Conservation (phyloP, 2,329 filamentous ascomycete genomes). For the Remersonia thermophila region DNA sequence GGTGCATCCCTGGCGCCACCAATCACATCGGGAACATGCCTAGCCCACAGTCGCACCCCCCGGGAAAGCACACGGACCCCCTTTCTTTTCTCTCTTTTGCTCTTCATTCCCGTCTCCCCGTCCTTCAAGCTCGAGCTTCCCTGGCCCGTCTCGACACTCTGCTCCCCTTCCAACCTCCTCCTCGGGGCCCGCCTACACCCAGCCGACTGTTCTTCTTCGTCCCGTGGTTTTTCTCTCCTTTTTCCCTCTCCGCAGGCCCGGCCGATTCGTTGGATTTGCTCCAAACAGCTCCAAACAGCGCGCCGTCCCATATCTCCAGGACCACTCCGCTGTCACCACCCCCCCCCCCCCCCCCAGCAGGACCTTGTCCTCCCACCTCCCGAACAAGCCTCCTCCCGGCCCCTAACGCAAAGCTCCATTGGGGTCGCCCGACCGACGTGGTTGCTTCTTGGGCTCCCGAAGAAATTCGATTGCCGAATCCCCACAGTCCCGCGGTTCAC, state of each 20-base stretch:
- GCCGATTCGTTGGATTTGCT: too few species aligned
- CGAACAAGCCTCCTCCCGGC: too few species aligned
- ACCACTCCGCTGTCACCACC: constrained; percentile 3
- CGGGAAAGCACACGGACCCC: constrained; percentile 16
- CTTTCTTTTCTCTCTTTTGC: constrained; percentile 8
- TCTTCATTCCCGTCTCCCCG: constrained; percentile 4
- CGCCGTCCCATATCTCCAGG: constrained; percentile 1
- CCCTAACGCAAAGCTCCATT: neutral
- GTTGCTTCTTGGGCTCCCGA: neutral
- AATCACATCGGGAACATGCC: neutral
- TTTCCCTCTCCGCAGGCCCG: too few species aligned
- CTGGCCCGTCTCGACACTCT: neutral
- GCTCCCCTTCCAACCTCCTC: constrained; percentile 1
- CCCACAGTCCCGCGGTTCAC: constrained; percentile 3
- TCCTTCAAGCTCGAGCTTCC: constrained; percentile 8
- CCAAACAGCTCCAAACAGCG: too few species aligned
- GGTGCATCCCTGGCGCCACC: neutral
- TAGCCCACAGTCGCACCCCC: constrained; percentile 7
- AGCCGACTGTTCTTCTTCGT: constrained; percentile 3
- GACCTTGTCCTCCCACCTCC: constrained; percentile 2
- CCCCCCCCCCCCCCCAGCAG: too few species aligned
- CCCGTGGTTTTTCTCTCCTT: constrained; percentile 1
- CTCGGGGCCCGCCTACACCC: constrained; percentile 5
- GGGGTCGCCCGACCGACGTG: neutral
- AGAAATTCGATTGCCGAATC: constrained; percentile 14